A percentile compares a stretch with the other conserved stretches of the same genome.
phyloP scores from a whole-genome alignment of 2,329 filamentous ascomycete species.

The Epichloe sylvatica region DNA sequence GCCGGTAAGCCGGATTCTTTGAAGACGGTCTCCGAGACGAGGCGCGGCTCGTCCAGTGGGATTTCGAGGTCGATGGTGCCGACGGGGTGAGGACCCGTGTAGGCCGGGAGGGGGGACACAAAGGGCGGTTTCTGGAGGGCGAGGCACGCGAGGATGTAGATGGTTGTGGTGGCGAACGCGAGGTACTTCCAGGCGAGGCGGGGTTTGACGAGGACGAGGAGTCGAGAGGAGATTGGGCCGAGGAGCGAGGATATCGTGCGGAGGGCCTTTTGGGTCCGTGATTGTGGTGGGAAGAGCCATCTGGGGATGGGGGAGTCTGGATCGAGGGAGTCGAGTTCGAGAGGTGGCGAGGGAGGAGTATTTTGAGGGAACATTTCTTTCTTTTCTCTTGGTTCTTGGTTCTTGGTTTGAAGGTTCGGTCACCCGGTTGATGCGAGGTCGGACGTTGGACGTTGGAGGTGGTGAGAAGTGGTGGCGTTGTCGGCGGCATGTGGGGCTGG shows the following conservation, averaged over 20 bases:
- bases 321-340: conserved; percentile 4
- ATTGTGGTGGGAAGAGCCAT: conserved; percentile 1
- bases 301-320: conserved; percentile 4
- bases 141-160: conserved; percentile 27
- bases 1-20: conserved; percentile 22
- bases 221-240: background rate
- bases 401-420: background rate
- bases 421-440: background rate
- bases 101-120: conserved; percentile 29
- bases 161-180: background rate
- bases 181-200: background rate
- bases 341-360: background rate
- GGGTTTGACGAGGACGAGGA: background rate
- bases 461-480: background rate
- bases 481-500: background rate
- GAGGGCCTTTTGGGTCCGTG: background rate
- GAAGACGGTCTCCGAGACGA: conserved; percentile 20
- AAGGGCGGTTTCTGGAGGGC: conserved; percentile 27
- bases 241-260: background rate
- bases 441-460: background rate
- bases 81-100: conserved; percentile 30
- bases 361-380: background rate
- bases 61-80: conserved; percentile 35
- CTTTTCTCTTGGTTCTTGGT: no score
- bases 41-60: conserved; percentile 20